Conservation (phyloP, 805 yeast genomes). For the Candida berthetii region DNA sequence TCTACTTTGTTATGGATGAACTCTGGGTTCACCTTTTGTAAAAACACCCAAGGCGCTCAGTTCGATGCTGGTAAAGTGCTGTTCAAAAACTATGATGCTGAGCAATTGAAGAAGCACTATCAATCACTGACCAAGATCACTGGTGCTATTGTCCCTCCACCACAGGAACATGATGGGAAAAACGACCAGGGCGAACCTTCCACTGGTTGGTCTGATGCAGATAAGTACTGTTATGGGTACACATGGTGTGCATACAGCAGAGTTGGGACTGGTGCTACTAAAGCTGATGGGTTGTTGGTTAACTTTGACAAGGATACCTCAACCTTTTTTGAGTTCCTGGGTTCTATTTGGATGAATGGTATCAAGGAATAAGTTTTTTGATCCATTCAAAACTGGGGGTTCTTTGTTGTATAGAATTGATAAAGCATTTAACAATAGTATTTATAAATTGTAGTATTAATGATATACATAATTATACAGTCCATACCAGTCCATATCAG, state of each 20-base stretch:
- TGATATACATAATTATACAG: no score
- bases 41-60: constrained; percentile 26
- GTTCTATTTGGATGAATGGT: constrained; percentile 19
- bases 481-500: no score
- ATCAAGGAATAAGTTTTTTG: constrained; percentile 1
- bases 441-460: no score
- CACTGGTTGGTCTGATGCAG: constrained; percentile 28
- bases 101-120: constrained; percentile 24
- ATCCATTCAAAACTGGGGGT: no score
- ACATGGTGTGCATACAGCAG: constrained; percentile 41
- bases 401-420: no score
- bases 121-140: constrained; percentile 24
- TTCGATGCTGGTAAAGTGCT: constrained; percentile 31
- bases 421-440: no score
- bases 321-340: constrained; percentile 17
- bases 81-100: constrained; percentile 21
- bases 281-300: constrained; percentile 9
- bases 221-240: constrained; percentile 30
- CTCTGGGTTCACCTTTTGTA: constrained; percentile 62
- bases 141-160: constrained; percentile 36
- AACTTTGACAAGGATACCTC: constrained; percentile 7
- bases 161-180: constrained; percentile 15
- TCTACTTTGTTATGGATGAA: constrained; percentile 54
- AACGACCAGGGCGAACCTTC: constrained; percentile 27
- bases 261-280: constrained; percentile 22